Evolutionary conservation across 2,329 filamentous ascomycete species (phyloP), one percentile per base, ranked within the genome.

Genomic region (Polytolypa hystricis): DNA sequence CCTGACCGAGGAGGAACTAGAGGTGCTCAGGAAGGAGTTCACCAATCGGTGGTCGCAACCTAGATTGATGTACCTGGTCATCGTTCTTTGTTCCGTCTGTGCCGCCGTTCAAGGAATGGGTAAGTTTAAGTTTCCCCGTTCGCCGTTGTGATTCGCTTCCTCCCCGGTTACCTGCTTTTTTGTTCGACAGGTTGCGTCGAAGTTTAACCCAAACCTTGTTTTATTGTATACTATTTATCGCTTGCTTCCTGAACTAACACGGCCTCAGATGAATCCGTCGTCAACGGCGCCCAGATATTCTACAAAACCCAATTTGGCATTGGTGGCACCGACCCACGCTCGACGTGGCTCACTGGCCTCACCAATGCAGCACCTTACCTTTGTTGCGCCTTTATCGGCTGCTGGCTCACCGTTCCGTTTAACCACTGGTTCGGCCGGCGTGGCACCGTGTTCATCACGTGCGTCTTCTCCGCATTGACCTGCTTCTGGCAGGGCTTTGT

Each of bases 371-470:
- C 65, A 2, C 66, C 66, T 1, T 69, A 69, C 38, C 67, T 84
- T 15, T 75, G 75, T 58, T 84, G 76, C 45, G 77, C 79, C 3
- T 58, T 83, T 29, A 55, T 80, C 32, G 78, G 80, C 14, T 84
- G 79, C 57, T 85, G 81, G 81, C 63, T 80, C 31, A 84, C 79
- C 0, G 74, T 78, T 25, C 81, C 81, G 1, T 70, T 84, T 56
- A 85, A 85, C 58, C 72, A 76, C 38, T 63, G 52, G 42, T 79
- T 84, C 43, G 82, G 81, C 9, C 74, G 81, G 33, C 70, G 79
- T 2, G 80, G 81, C 9, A 83, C 78, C 12, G 86, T 89, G 43
- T 87, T 85, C 57, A 62, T 84, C 39, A 77, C 82, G 4, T 83
- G 80, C 30, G 72, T 81, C 43, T 78, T 87, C 52, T 81, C 79